Evolutionary conservation across 1,284 basidiomycete genomes (phyloP), one percentile per base, ranked within the genome.

Genomic region (Volvariella volvacea): DNA sequence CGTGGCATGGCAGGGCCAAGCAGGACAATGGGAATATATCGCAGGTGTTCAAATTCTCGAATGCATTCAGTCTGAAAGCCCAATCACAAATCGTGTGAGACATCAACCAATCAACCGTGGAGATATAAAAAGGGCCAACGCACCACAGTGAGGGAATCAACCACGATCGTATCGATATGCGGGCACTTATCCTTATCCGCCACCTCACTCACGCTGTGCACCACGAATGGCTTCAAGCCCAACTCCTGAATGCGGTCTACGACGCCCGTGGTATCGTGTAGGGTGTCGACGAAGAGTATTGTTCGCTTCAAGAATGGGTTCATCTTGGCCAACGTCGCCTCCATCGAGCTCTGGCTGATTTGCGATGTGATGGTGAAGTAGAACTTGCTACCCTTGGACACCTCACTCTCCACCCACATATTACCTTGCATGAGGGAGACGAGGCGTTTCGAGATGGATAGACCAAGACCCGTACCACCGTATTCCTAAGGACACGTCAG

Each of bases 381-480:
- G 79, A 99, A 99, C 64, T 89, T 87, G 62, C 87, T 91, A 12
- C 96, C 96, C 56, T 90, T 88, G 42, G 88, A 81, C 52, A 92
- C 83, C 60, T 96, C 92, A 49, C 83, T 88, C 63, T 96, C 90
- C 39, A 99, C 96, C 96, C 96, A 99, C 71, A 99, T 90, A 58
- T 96, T 92, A 47, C 96, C 96, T 56, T 90, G 83, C 96, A 99
- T 99, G 53, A 99, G 83, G 51, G 87, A 90, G 40, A 98, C 95
- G 16, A 99, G 82, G 0, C 95, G 86, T 58, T 98, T 92, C 25
- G 92, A 94, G 55, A 94, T 93, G 10, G 89, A 92, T 48, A 99
- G 72, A n/a, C 95, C 96, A 1, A 98, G 76, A 61, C 96, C 96
- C 0, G 96, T 99, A 39, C 95, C 95, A 52, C 95, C 95, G 56